A percentile compares a stretch with the other conserved stretches of the same genome.
These are phyloP conservation scores for Teratosphaeria destructans DNA, from an alignment of 2,329 filamentous ascomycete genomes.

Conservation along the genomic window DNA sequence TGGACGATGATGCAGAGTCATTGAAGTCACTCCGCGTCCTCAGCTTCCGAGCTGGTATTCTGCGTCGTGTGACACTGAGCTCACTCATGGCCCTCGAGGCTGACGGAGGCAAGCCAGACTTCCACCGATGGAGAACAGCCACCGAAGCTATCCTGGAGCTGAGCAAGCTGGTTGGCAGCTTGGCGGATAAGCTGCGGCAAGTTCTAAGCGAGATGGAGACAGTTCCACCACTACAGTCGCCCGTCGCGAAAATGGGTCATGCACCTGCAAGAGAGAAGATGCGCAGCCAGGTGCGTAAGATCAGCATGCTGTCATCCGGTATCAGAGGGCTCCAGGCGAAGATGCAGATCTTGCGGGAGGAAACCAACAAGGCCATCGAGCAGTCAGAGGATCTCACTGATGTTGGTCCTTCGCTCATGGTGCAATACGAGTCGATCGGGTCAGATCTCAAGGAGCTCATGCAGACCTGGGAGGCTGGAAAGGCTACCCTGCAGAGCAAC, in stretches of 20 bases:
- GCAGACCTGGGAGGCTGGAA: conserved; percentile 51
- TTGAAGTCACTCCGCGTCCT: conserved; percentile 63
- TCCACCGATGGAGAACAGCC: conserved; percentile 66
- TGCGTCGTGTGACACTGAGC: conserved; percentile 78
- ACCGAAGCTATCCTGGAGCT: conserved; percentile 63
- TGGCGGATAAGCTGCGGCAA: conserved; percentile 54
- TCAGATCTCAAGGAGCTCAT: conserved; percentile 59
- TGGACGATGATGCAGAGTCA: conserved; percentile 64
- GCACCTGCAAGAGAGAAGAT: conserved; percentile 63
- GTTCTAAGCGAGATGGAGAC: conserved; percentile 69
- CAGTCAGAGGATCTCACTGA: conserved; percentile 51
- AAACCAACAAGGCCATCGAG: conserved; percentile 71
- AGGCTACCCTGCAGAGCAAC: conserved; percentile 67
- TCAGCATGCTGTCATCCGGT: conserved; percentile 78
- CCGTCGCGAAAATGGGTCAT: conserved; percentile 47
- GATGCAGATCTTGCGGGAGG: conserved; percentile 80
- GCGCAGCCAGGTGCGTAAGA: conserved; percentile 76
- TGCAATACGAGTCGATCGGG: conserved; percentile 91
- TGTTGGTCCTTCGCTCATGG: conserved; percentile 66
- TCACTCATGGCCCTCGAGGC: conserved; percentile 81
- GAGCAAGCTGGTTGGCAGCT: conserved; percentile 47
- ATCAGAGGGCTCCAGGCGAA: conserved; percentile 91
- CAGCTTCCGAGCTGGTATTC: conserved; percentile 62
- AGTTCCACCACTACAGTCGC: conserved; percentile 40
- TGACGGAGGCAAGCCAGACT: conserved; percentile 65